phyloP scores from a whole-genome alignment of 345 rosid species.

The Excoecaria agallocha region DNA sequence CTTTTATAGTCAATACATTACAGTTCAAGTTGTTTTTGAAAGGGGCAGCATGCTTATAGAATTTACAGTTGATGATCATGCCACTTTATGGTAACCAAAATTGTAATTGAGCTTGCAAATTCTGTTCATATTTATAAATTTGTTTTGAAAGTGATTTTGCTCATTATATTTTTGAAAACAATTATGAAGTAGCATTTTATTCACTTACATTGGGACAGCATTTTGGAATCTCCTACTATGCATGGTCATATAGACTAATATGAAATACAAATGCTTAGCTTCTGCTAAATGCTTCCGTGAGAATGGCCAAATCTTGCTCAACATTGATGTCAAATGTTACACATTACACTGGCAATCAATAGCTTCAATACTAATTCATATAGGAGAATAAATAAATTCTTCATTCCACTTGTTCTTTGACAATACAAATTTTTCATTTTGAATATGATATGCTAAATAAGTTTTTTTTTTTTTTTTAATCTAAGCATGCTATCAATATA shows the following conservation, averaged over 20 bases:
- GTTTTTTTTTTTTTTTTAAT: too few relatives aligned
- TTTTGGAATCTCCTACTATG: too few relatives aligned
- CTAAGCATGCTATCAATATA: too few relatives aligned
- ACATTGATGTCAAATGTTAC: background rate
- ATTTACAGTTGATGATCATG: too few relatives aligned
- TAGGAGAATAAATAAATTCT: background rate
- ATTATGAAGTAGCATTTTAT: background rate
- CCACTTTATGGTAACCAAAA: background rate
- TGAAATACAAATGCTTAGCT: too few relatives aligned
- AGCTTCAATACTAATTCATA: background rate
- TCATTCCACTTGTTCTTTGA: background rate
- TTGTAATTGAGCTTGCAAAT: background rate
- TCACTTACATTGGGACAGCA: background rate
- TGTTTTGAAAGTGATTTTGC: too few relatives aligned
- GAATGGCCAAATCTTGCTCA: background rate
- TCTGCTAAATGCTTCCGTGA: too few relatives aligned
- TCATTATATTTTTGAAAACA: too few relatives aligned
- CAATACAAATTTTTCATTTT: background rate
- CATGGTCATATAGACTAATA: too few relatives aligned
- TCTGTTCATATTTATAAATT: background rate
- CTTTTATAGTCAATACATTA: background rate
- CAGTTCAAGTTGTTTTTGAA: background rate
- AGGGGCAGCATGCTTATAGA: too few relatives aligned
- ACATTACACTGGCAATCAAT: too few relatives aligned
- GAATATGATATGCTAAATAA: too few relatives aligned